Conservation (phyloP, 2,329 filamentous ascomycete species). For the Aspergillus terreus region DNA sequence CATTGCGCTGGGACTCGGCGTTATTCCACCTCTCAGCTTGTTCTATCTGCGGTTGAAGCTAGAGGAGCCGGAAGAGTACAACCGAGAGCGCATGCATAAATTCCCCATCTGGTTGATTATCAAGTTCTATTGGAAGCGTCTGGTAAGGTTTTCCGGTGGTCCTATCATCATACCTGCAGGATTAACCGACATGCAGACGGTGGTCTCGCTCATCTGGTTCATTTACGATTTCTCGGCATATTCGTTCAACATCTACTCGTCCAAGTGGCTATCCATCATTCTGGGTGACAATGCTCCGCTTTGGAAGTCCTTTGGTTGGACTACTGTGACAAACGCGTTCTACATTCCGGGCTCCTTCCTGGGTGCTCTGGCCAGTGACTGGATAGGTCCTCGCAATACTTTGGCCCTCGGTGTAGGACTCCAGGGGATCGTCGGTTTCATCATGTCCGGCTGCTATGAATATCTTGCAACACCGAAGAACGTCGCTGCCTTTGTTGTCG, state of each 20-base stretch:
- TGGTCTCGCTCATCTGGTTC: conserved; percentile 78
- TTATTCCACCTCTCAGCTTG: conserved; percentile 71
- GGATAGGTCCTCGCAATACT: conserved; percentile 72
- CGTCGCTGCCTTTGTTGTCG: conserved; percentile 71
- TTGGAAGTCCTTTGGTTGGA: conserved; percentile 82
- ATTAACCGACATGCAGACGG: conserved; percentile 28
- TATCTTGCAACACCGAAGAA: conserved; percentile 63
- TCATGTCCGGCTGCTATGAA: conserved; percentile 78
- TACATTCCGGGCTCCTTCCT: conserved; percentile 79
- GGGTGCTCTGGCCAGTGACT: conserved; percentile 74
- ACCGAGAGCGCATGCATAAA: conserved; percentile 64
- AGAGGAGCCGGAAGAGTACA: conserved; percentile 75
- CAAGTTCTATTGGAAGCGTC: conserved; percentile 68
- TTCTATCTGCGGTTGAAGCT: conserved; percentile 69
- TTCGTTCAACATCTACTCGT: conserved; percentile 81
- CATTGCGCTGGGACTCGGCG: conserved; percentile 71
- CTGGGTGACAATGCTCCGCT: conserved; percentile 59
- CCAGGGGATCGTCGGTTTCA: conserved; percentile 78
- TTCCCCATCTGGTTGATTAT: conserved; percentile 51
- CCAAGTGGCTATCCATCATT: conserved; percentile 57
- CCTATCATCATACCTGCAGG: conserved; percentile 2
- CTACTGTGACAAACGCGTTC: conserved; percentile 81
- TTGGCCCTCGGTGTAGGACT: conserved; percentile 66
- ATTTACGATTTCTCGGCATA: conserved; percentile 84
- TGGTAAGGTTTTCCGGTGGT: conserved; percentile 39